These are phyloP conservation scores for Inga oerstediana DNA, from an alignment of 306 rosid species.

Conservation along the genomic window DNA sequence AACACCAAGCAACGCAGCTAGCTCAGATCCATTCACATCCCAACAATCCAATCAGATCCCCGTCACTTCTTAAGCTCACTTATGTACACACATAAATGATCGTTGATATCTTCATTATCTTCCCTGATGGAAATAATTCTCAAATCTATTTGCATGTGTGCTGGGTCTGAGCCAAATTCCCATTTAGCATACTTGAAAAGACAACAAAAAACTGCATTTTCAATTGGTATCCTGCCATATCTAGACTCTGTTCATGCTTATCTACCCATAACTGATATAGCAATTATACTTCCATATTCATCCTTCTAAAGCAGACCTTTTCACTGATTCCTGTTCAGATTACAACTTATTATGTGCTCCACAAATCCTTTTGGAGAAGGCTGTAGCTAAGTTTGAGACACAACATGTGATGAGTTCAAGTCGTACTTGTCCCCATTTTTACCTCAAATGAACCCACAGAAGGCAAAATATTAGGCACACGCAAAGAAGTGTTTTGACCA, in stretches of 20 bases:
- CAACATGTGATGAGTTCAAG: slow-evolving; percentile 6
- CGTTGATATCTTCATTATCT: neutral
- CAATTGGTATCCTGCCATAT: neutral
- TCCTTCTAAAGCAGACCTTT: neutral
- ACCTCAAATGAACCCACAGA: slow-evolving; percentile 9
- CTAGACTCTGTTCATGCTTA: slow-evolving; percentile 7
- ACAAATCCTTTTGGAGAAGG: neutral
- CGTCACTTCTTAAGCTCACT: neutral
- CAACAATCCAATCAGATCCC: neutral
- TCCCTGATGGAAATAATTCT: neutral
- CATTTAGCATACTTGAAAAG: neutral
- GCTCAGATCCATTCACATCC: neutral
- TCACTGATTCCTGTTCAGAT: neutral
- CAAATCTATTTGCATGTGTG: neutral
- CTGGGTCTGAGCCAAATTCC: neutral
- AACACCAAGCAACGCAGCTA: neutral
- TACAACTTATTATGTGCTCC: slow-evolving; percentile 18
- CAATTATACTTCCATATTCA: slow-evolving; percentile 9
- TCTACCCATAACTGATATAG: neutral
- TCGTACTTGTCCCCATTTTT: neutral
- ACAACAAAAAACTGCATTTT: neutral
- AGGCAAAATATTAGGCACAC: slow-evolving; percentile 8
- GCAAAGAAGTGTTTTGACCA: neutral
- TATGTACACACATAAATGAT: neutral
- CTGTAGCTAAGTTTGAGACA: slow-evolving; percentile 11